Evolutionary conservation across 2,329 filamentous ascomycete species (phyloP), one percentile per base, ranked within the genome.

Genomic region (Sporothrix humicola): DNA sequence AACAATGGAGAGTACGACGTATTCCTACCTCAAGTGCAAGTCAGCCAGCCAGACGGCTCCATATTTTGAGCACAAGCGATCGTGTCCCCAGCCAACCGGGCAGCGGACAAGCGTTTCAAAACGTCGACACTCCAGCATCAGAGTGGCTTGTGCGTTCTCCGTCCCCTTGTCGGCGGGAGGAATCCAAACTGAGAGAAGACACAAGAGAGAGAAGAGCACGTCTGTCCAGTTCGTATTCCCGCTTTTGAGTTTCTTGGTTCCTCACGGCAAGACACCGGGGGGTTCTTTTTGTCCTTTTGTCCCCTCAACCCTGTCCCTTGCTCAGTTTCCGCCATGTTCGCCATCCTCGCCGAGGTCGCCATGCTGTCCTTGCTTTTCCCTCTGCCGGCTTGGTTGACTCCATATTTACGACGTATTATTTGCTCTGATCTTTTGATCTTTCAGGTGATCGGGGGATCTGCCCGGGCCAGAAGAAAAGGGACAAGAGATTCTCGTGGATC

Each of bases 91-190:
- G n/a, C 59, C 42, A 42, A 26, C 65, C 13, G 46, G 42, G 10
- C 46, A 42, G 23, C 48, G 48, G 26, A 1, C n/a, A 20, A 58
- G 52, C 69, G 69, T 71, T 71, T 71, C 69, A 71, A 48, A 71
- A 69, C 68, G 50, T 26, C 54, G 69, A 54, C 37, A 26, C 66
- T 48, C n/a, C 69, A 23, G 23, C 69, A 31, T 42, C 54, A 61
- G 54, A 59, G 26, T 63, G 56, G 70, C 46, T 72, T 65, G 46
- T 70, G 68, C 68, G 50, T 44, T 37, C 37, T 12, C 65, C 37
- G 23, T 8, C 58, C 23, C 15, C 23, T 26, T 42, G 26, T 7
- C 37, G 31, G 31, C 58, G 58, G 23, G 8, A 26, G 31, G 7
- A 37, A 5, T 37, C 31, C 31, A 37, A 37, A 15, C 56, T 59